phyloP scores from a whole-genome alignment of 2,329 filamentous ascomycete species.

The Scedosporium apiospermum region DNA sequence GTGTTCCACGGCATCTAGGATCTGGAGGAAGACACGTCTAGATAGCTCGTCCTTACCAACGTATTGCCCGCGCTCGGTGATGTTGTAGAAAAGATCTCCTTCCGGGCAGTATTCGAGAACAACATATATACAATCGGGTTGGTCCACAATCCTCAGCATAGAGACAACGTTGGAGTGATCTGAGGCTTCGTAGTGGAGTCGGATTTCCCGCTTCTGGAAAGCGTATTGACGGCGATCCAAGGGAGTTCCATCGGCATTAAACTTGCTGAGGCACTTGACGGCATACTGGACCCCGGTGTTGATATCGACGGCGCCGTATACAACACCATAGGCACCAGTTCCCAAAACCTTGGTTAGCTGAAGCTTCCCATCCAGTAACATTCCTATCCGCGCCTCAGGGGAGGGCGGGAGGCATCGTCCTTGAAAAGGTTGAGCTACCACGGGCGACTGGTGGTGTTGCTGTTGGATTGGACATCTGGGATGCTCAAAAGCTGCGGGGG shows the following conservation, averaged over 20 bases:
- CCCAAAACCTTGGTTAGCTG: constrained; percentile 80
- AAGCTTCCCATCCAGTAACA: constrained; percentile 71
- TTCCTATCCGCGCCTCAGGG: constrained; percentile 80
- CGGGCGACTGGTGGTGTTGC: constrained; percentile 21
- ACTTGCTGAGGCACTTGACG: constrained; percentile 94
- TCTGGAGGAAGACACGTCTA: constrained; percentile 84
- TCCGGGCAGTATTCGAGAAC: constrained; percentile 96
- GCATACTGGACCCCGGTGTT: constrained; percentile 76
- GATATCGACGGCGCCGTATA: constrained; percentile 82
- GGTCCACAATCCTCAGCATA: constrained; percentile 87
- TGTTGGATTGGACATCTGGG: constrained; percentile 30
- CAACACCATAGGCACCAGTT: constrained; percentile 91
- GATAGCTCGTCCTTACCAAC: constrained; percentile 84
- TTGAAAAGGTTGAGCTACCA: constrained; percentile 28
- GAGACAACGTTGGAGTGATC: constrained; percentile 89
- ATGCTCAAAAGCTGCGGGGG: constrained; percentile 41
- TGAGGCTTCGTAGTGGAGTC: constrained; percentile 81
- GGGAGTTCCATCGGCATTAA: constrained; percentile 58
- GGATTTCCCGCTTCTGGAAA: constrained; percentile 90
- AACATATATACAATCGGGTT: constrained; percentile 86
- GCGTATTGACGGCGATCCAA: constrained; percentile 78
- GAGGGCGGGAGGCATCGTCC: constrained; percentile 45
- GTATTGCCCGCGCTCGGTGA: constrained; percentile 90
- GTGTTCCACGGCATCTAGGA: constrained; percentile 91
- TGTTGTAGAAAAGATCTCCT: constrained; percentile 93